Evolutionary conservation across 202 grass and related monocot species (phyloP).

Genomic region (Zoysia matrella): DNA sequence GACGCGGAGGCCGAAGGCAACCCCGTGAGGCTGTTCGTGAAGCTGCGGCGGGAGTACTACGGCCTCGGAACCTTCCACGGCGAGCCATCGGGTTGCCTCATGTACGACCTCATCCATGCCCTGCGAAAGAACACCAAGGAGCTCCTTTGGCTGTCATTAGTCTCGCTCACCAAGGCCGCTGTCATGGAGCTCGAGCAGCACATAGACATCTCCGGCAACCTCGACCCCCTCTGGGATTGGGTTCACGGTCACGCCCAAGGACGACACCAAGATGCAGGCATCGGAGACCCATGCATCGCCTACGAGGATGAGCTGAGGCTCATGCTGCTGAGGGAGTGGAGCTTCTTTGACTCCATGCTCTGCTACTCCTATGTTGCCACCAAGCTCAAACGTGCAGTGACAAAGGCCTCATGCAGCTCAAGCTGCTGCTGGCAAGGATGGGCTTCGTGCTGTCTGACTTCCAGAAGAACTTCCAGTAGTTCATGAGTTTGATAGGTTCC

Average conservation of each 20-base stretch:
- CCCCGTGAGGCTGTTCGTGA: conserved; percentile 66
- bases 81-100: conserved; percentile 82
- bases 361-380: conserved; percentile 87
- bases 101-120: conserved; percentile 85
- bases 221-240: conserved; percentile 48
- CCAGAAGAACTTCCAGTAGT: too few species aligned
- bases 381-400: conserved; percentile 92
- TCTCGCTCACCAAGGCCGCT: background rate
- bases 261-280: too few species aligned
- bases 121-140: conserved; percentile 72
- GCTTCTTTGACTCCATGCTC: conserved; percentile 88
- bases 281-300: too few species aligned
- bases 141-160: too few species aligned
- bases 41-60: conserved; percentile 48
- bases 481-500: too few species aligned
- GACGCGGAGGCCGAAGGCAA: conserved; percentile 49
- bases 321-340: conserved; percentile 52
- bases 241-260: conserved; percentile 56
- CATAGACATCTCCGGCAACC: conserved; percentile 73
- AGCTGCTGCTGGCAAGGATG: conserved; percentile 34
- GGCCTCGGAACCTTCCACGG: conserved; percentile 64
- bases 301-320: too few species aligned
- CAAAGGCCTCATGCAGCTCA: conserved; percentile 90
- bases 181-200: conserved; percentile 86
- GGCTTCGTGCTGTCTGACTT: too few species aligned